phyloP scores from a whole-genome alignment of 108 stramenopile species.

The Nitzschia sp. region DNA sequence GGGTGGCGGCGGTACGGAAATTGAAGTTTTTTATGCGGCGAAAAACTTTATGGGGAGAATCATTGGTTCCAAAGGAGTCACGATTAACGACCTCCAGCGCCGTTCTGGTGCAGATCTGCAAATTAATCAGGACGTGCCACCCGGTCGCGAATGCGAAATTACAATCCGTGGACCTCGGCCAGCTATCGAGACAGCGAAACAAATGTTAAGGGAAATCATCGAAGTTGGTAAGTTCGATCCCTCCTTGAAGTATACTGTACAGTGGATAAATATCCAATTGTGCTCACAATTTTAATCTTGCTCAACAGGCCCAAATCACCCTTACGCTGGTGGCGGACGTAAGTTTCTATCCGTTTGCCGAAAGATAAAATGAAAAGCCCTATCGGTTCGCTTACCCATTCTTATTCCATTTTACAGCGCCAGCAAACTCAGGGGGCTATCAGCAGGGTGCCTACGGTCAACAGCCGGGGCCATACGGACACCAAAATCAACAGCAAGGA shows the following conservation, averaged over 20 bases:
- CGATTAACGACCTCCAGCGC: constrained; percentile 90
- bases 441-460: constrained; percentile 11
- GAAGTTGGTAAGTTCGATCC: constrained; percentile 53
- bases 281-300: not conserved
- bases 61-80: constrained; percentile 87
- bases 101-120: constrained; percentile 88
- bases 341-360: constrained; percentile 4
- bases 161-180: constrained; percentile 70
- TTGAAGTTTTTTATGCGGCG: constrained; percentile 68
- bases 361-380: no score
- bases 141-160: constrained; percentile 81
- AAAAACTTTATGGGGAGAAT: constrained; percentile 88
- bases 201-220: constrained; percentile 87
- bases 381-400: not conserved
- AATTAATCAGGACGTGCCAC: constrained; percentile 89
- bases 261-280: not conserved
- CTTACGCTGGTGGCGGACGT: constrained; percentile 72
- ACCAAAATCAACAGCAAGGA: constrained; percentile 28
- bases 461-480: constrained; percentile 1
- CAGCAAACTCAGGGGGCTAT: not conserved
- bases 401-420: not conserved
- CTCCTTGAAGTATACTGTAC: not conserved
- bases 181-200: constrained; percentile 79
- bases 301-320: constrained; percentile 60
- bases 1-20: constrained; percentile 43